Conservation (phyloP, 129 eudicot genomes). For the Chrysanthemum makinoi region DNA sequence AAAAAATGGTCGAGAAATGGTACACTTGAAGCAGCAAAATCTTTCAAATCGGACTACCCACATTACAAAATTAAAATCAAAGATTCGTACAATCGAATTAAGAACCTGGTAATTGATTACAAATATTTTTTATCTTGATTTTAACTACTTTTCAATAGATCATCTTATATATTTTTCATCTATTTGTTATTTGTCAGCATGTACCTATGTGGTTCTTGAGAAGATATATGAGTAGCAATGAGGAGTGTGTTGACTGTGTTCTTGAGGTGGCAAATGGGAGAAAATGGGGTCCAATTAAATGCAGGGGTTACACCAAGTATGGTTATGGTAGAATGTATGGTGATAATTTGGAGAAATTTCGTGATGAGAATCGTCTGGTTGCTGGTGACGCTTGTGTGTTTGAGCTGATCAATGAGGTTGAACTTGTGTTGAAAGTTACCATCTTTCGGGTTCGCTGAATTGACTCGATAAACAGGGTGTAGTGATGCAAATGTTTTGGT, state of each 20-base stretch:
- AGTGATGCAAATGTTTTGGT: no score
- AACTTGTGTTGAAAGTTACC: no score
- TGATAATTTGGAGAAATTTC: no score
- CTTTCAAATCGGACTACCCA: slow-evolving; percentile 6
- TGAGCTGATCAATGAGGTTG: no score
- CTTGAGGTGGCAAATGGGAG: slow-evolving; percentile 4
- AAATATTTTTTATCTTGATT: neutral
- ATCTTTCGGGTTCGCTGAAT: no score
- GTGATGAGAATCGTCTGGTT: no score
- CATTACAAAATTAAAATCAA: neutral
- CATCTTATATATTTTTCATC: neutral
- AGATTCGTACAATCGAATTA: neutral
- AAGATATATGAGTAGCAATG: neutral
- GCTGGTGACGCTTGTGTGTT: no score
- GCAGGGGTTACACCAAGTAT: neutral
- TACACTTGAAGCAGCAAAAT: slow-evolving; percentile 1
- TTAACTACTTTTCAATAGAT: neutral
- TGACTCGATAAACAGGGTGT: no score
- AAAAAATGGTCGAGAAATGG: neutral
- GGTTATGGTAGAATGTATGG: neutral
- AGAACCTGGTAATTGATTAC: slow-evolving; percentile 4
- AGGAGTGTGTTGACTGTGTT: neutral
- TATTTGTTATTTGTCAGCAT: neutral
- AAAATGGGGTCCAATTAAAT: slow-evolving; percentile 27
- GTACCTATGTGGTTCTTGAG: slow-evolving; percentile 6